phyloP scores from a whole-genome alignment of 441 rosid species.

The Gossypium trilobum region DNA sequence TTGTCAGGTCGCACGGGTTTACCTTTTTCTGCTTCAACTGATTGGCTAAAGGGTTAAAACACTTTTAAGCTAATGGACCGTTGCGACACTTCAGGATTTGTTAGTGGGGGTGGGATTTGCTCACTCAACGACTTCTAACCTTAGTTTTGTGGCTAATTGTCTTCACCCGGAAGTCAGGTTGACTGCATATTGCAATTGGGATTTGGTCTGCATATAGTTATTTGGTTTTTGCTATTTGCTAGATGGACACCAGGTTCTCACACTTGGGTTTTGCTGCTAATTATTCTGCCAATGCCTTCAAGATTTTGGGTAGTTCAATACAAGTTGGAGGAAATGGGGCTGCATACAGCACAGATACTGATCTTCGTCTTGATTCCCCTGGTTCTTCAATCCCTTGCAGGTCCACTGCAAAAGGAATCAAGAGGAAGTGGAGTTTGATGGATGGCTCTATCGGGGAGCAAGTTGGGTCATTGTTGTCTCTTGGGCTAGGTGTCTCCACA shows the following conservation, averaged over 20 bases:
- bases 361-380: constrained; percentile 66
- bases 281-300: constrained; percentile 45
- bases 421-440: constrained; percentile 66
- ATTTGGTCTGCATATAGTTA: constrained; percentile 32
- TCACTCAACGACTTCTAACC: constrained; percentile 31
- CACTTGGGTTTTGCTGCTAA: constrained; percentile 39
- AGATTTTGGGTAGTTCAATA: constrained; percentile 39
- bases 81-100: constrained; percentile 82
- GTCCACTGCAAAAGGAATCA: constrained; percentile 45
- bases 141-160: constrained; percentile 26
- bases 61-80: constrained; percentile 59
- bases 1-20: constrained; percentile 14
- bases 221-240: constrained; percentile 23
- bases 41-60: constrained; percentile 22
- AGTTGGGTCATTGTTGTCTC: constrained; percentile 63
- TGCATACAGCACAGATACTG: constrained; percentile 42
- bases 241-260: constrained; percentile 52
- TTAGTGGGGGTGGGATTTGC: constrained; percentile 68
- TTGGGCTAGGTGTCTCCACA: constrained; percentile 60
- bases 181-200: constrained; percentile 31
- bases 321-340: constrained; percentile 31
- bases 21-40: constrained; percentile 16
- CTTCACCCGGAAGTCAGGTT: constrained; percentile 53
- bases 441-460: constrained; percentile 32
- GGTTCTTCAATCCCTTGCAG: constrained; percentile 32